Evolutionary conservation across 192 early-diverging fungal genomes (phyloP).

Genomic region (Phlyctochytrium bullatum): DNA sequence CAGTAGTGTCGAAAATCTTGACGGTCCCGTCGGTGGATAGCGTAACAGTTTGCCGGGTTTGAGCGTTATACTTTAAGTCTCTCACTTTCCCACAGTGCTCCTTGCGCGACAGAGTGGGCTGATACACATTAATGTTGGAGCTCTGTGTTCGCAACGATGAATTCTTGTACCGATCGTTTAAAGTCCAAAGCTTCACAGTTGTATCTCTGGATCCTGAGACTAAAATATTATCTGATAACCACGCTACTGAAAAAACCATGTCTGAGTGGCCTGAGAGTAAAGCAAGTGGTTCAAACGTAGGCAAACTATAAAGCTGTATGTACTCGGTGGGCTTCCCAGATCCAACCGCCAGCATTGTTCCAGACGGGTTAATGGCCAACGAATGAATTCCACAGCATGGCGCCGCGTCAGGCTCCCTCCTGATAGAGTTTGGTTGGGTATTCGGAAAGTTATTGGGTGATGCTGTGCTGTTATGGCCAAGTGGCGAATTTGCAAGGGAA

Average conservation of each 20-base stretch:
- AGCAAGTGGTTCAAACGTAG: conserved; percentile 53
- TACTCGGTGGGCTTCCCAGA: conserved; percentile 55
- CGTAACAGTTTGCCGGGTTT: conserved; percentile 42
- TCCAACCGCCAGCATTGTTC: conserved; percentile 64
- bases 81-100: conserved; percentile 54
- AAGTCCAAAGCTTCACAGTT: conserved; percentile 18
- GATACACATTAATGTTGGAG: conserved; percentile 25
- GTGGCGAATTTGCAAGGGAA: conserved; percentile 4
- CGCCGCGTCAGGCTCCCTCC: neutral
- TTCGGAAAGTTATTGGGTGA: neutral
- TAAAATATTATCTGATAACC: conserved; percentile 56
- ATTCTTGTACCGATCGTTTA: neutral
- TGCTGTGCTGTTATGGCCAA: neutral
- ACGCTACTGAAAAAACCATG: conserved; percentile 63
- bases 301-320: conserved; percentile 60
- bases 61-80: conserved; percentile 48
- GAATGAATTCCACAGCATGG: conserved; percentile 56
- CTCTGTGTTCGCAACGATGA: neutral
- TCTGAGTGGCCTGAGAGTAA: conserved; percentile 61
- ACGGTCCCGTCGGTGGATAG: conserved; percentile 60
- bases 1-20: conserved; percentile 58
- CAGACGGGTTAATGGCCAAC: conserved; percentile 59
- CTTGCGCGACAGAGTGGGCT: conserved; percentile 24
- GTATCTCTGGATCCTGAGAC: conserved; percentile 56
- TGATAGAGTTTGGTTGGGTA: neutral